Percentiles rank a stretch among this genome's conserved stretches.
phyloP scores from a whole-genome alignment of 2,329 filamentous ascomycete species.

The Didymella arachidicola region DNA sequence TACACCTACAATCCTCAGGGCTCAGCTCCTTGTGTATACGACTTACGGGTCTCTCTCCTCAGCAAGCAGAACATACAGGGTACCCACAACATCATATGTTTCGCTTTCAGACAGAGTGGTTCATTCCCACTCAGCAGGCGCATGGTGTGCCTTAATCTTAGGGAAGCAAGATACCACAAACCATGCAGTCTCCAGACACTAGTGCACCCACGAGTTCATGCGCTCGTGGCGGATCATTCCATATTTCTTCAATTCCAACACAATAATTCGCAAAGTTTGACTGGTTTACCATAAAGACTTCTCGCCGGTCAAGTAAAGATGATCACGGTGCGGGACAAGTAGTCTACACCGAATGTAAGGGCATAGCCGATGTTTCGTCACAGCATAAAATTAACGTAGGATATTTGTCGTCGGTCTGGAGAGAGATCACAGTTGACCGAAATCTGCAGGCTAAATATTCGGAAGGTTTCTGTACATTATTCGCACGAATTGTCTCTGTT shows the following conservation, averaged over 20 bases:
- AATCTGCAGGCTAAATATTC: background rate
- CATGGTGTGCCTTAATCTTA: too few species aligned
- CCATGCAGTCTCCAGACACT: background rate
- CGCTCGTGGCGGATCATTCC: background rate
- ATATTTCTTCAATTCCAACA: background rate
- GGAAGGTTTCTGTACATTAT: background rate
- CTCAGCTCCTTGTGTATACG: background rate
- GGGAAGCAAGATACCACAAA: background rate
- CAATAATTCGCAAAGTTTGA: background rate
- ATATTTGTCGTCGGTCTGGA: background rate
- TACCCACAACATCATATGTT: background rate
- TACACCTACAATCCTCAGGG: background rate
- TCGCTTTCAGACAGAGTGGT: background rate
- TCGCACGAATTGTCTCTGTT: background rate
- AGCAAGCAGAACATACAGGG: background rate
- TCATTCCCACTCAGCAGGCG: background rate
- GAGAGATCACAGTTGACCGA: background rate
- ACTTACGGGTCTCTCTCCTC: background rate
- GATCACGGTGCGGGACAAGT: background rate
- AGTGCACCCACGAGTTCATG: background rate
- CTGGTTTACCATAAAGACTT: background rate
- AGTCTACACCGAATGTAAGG: background rate
- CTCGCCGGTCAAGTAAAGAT: background rate
- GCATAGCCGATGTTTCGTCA: background rate
- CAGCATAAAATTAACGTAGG: background rate